Base-by-base conservation (phyloP, 176 grass and related monocot genomes). In the Zoysia japonica region DNA sequence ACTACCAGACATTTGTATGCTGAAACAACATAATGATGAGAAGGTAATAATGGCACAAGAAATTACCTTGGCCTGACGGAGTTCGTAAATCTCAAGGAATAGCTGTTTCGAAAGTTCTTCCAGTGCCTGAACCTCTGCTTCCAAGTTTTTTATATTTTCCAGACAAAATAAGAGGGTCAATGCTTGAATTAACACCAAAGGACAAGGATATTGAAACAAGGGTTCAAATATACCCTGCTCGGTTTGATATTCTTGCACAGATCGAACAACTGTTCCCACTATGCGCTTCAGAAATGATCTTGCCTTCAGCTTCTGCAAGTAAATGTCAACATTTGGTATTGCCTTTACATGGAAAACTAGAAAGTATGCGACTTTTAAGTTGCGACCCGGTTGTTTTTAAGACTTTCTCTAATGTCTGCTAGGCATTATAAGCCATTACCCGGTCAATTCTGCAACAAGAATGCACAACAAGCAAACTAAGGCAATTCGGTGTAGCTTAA, bases 101-200 rank as follows among this genome's bases (percentile, higher is more conserved):
- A 99, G 80, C 78, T 99, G 96, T 83, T 99, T 99, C 35, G 96
- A 95, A 78, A 99, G 90, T 82, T 99, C 96, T 83, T 99, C 96
- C 41, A 99, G 81, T 84, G 90, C 96, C 84, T 95, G 92, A 52
- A 93, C 86, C 87, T 99, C 92, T 70, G 96, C 96, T 86, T 99
- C 92, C 80, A 92, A 80, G 64, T 83, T 95, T 83, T 99, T 99
- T 68, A 99, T 95, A 88, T 99, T 92, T 99, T 83, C 61, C 82
- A 76, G 74, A 83, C 11, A 55, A 5, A 86, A 84, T 54, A 37
- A 57, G 16, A 5, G 54, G 65, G 83, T 83, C 47, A 79, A 77
- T 40, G 43, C 47, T 50, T 85, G 61, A 70, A 71, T n/a, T 1
- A 43, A 72, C 63, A 48, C 47, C 47, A 45, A 2, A 9, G 67